These are phyloP conservation scores for Microcyclospora tardicrescens DNA, from an alignment of 2,329 filamentous ascomycete genomes.

Conservation along the genomic window DNA sequence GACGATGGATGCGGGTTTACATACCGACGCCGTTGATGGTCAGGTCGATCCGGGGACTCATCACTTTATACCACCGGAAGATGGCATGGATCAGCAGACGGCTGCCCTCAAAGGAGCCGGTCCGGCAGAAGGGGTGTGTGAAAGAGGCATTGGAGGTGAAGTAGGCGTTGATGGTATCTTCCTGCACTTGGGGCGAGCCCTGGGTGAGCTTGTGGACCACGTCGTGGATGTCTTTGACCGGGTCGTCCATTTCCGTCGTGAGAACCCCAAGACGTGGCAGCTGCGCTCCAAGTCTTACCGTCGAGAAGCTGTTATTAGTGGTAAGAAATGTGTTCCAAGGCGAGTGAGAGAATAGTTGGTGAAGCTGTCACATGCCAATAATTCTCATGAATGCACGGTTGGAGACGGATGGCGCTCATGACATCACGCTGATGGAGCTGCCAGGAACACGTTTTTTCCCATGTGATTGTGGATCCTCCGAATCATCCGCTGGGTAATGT, in stretches of 20 bases:
- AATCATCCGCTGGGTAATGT: too few species aligned
- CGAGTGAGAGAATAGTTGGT: neutral
- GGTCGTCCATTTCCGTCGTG: slow-evolving; percentile 15
- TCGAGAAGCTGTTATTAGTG: neutral
- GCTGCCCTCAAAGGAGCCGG: slow-evolving; percentile 47
- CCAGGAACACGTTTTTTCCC: too few species aligned
- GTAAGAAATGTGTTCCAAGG: neutral
- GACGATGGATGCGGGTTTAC: neutral
- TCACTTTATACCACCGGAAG: slow-evolving; percentile 73
- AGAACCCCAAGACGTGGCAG: too few species aligned
- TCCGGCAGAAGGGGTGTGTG: slow-evolving; percentile 64
- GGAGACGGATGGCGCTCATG: too few species aligned
- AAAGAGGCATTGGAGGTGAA: slow-evolving; percentile 63
- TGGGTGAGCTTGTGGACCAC: slow-evolving; percentile 59
- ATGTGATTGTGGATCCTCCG: too few species aligned
- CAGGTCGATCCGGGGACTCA: slow-evolving; percentile 61
- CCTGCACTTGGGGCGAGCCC: slow-evolving; percentile 53
- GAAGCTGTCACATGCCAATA: neutral
- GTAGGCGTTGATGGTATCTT: slow-evolving; percentile 52
- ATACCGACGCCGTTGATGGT: slow-evolving; percentile 48
- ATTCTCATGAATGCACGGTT: neutral
- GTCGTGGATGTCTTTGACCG: slow-evolving; percentile 46
- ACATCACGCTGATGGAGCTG: too few species aligned
- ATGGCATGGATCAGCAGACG: slow-evolving; percentile 55
- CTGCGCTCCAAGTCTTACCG: too few species aligned